phyloP scores from a whole-genome alignment of 2,329 filamentous ascomycete species.

The Aspergillus sp. region DNA sequence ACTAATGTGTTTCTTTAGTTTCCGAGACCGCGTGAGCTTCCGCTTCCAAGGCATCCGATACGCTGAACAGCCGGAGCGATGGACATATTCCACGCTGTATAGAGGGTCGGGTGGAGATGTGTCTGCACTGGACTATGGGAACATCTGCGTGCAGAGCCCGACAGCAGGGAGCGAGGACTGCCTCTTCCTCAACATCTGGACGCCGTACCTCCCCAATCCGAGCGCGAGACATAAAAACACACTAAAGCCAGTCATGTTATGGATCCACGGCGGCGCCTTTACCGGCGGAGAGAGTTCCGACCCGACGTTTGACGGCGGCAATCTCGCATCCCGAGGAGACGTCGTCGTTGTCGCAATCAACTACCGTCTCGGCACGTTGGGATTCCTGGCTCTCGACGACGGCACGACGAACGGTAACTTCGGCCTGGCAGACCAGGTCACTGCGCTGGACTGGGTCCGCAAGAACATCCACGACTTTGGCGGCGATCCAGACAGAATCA shows the following conservation, averaged over 20 bases:
- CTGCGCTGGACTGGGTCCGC: slow-evolving; percentile 49
- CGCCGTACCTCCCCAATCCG: slow-evolving; percentile 39
- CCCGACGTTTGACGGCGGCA: slow-evolving; percentile 50
- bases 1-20: slow-evolving; percentile 29
- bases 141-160: not conserved
- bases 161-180: not conserved
- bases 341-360: slow-evolving; percentile 61
- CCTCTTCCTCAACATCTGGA: slow-evolving; percentile 6
- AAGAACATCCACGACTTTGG: slow-evolving; percentile 49
- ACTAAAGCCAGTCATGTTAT: slow-evolving; percentile 51
- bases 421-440: slow-evolving; percentile 53
- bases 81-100: slow-evolving; percentile 49
- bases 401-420: slow-evolving; percentile 56
- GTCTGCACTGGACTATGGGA: slow-evolving; percentile 36
- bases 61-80: slow-evolving; percentile 41
- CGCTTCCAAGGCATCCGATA: slow-evolving; percentile 50
- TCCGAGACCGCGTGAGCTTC: slow-evolving; percentile 54
- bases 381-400: slow-evolving; percentile 58
- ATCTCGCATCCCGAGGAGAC: slow-evolving; percentile 58
- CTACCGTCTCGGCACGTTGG: slow-evolving; percentile 59
- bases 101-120: slow-evolving; percentile 45
- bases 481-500: slow-evolving; percentile 47
- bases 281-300: slow-evolving; percentile 45
- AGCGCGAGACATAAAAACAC: slow-evolving; percentile 35
- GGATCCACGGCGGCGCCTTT: slow-evolving; percentile 59